Evolutionary conservation across 176 grass and related monocot species (phyloP).

Genomic region (Oryza punctata): DNA sequence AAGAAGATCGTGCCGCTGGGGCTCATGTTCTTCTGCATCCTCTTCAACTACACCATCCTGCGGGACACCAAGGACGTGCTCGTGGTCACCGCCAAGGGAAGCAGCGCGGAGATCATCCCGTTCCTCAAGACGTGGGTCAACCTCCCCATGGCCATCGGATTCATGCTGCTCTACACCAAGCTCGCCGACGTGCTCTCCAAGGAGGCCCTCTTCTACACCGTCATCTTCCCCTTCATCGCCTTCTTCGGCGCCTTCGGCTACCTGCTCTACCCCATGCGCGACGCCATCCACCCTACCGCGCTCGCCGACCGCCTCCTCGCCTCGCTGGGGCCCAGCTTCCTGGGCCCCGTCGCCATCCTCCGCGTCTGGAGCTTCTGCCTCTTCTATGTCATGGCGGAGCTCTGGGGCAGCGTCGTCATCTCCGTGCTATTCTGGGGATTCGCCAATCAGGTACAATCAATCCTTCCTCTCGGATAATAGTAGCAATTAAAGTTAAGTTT

Average conservation of each 20-base stretch:
- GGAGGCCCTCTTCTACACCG: constrained; percentile 92
- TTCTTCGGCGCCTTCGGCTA: constrained; percentile 86
- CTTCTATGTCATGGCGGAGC: constrained; percentile 98
- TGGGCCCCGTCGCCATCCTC: constrained; percentile 81
- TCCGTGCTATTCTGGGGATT: constrained; percentile 98
- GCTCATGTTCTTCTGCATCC: constrained; percentile 99
- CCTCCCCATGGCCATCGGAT: constrained; percentile 95
- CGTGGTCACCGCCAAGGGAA: constrained; percentile 92
- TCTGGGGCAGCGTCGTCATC: constrained; percentile 97
- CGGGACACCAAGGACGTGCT: constrained; percentile 98
- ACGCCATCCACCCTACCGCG: constrained; percentile 84
- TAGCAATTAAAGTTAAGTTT: not conserved
- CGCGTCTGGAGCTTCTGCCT: constrained; percentile 97
- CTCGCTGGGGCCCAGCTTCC: constrained; percentile 72
- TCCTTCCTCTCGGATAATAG: not conserved
- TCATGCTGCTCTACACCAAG: constrained; percentile 98
- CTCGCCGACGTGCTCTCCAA: constrained; percentile 84
- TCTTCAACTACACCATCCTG: constrained; percentile 99
- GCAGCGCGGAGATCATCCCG: constrained; percentile 99
- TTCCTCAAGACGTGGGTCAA: constrained; percentile 99
- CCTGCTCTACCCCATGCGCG: constrained; percentile 78
- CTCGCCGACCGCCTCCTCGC: constrained; percentile 73
- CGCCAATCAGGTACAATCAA: constrained; percentile 72
- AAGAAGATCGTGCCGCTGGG: constrained; percentile 95
- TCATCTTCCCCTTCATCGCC: constrained; percentile 95